These are phyloP conservation scores for Paraphoma chrysanthemicola DNA, from an alignment of 2,329 filamentous ascomycete species.

Conservation along the genomic window DNA sequence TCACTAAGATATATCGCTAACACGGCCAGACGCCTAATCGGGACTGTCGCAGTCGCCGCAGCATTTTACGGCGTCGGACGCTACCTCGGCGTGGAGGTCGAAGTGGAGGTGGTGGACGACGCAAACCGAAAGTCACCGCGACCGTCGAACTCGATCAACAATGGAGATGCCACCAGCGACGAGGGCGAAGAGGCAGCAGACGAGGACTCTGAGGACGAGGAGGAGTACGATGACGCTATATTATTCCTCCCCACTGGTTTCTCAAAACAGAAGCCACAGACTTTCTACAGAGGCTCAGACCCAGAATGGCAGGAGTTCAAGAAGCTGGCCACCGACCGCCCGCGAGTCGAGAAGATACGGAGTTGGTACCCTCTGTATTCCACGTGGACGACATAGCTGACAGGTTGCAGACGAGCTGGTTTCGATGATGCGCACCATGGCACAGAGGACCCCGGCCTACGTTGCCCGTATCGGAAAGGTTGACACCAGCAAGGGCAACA, in stretches of 20 bases:
- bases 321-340: conserved; percentile 52
- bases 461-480: conserved; percentile 45
- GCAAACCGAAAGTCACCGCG: conserved; percentile 17
- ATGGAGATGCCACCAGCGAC: conserved; percentile 14
- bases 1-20: conserved; percentile 9
- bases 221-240: conserved; percentile 38
- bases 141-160: conserved; percentile 8
- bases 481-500: conserved; percentile 49
- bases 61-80: conserved; percentile 26
- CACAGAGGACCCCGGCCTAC: conserved; percentile 38
- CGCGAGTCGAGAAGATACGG: conserved; percentile 49
- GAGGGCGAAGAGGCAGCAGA: conserved; percentile 39
- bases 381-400: not conserved
- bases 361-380: conserved; percentile 20
- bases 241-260: conserved; percentile 59
- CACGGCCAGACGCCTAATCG: conserved; percentile 31
- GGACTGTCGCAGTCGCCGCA: conserved; percentile 22
- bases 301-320: conserved; percentile 62
- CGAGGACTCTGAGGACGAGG: conserved; percentile 40
- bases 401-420: conserved; percentile 46
- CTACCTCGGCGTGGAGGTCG: conserved; percentile 31
- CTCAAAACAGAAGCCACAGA: conserved; percentile 47
- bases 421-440: conserved; percentile 38
- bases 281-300: conserved; percentile 59
- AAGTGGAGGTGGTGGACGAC: conserved; percentile 29